Percentiles rank a stretch among this genome's conserved stretches.
phyloP scores from a whole-genome alignment of 768 basidiomycete genomes.

The Calocera cornea region DNA sequence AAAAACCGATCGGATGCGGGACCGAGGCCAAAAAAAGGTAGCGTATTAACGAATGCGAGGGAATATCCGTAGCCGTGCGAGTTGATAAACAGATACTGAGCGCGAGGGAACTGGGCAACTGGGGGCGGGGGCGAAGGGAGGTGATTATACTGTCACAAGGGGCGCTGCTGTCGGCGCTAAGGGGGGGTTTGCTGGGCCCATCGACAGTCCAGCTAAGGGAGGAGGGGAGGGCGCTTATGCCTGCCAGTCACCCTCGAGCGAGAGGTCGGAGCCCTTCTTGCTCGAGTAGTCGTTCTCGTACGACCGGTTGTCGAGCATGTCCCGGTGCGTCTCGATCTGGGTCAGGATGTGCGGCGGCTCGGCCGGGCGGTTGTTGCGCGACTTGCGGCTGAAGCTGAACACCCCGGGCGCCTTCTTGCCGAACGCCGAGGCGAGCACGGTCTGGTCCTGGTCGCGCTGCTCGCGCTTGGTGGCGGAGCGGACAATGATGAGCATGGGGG shows the following conservation, averaged over 20 bases:
- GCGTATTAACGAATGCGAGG: slow-evolving; percentile 3
- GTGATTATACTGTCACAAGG: slow-evolving; percentile 3
- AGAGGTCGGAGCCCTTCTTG: neutral
- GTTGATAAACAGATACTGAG: neutral
- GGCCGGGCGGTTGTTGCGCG: neutral
- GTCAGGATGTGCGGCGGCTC: slow-evolving; percentile 4
- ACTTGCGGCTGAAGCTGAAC: neutral
- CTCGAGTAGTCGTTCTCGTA: neutral
- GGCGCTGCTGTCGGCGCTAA: neutral
- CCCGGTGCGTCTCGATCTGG: slow-evolving; percentile 1
- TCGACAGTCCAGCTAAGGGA: neutral
- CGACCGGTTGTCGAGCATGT: neutral
- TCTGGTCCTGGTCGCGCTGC: neutral
- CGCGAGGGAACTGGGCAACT: neutral
- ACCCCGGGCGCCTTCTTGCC: neutral
- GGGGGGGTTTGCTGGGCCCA: neutral
- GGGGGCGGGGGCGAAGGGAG: neutral
- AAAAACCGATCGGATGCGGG: too few relatives aligned
- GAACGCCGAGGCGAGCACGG: neutral
- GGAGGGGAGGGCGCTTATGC: neutral
- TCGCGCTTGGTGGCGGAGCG: neutral
- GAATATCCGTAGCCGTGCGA: neutral
- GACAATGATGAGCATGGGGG: slow-evolving; percentile 3
- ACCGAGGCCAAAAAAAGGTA: neutral
- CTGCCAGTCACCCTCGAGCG: neutral